Evolutionary conservation across 306 rosid species (phyloP), one percentile per base, ranked within the genome.

Genomic region (Glycine tomentella): DNA sequence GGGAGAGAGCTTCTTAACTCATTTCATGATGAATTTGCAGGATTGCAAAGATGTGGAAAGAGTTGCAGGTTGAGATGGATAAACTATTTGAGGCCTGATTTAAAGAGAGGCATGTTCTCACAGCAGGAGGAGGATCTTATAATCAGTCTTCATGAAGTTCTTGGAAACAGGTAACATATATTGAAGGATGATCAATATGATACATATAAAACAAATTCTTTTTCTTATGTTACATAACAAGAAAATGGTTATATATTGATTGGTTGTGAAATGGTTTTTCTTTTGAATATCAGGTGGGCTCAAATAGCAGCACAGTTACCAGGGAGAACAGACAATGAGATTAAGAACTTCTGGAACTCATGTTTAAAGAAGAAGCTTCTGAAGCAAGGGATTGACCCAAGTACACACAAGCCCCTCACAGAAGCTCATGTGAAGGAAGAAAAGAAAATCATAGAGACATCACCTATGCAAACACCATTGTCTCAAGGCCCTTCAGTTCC

Each of bases 1-100:
- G 17, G 20, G 3, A 2, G 3, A 5, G 31, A 15, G 10, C 61
- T 15, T 14, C 61, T 15, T 6, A 55, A 15, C 16, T 56, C 52
- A 5, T 10, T 82, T 81, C 71, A 36, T 69, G 65, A 53, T 25
- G 31, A 25, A 25, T 65, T 76, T 84, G 33, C 81, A 95, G 99
- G 97, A 11, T 66, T 95, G 82, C 95, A 95, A 66, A 91, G 99
- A 78, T 92, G 97, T 80, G 99, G 99, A 7, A 95, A 95, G 89
- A 95, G 99, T 73, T 95, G 99, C 78, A 92, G 99, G 76, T 49
- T 95, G 88, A 88, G 98, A 84, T 95, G 98, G 98, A 95, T 95
- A 72, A 95, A 95, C 66, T 95, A 95, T 61, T 72, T 95, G 89
- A 91, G 98, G 66, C 98, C 98, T 38, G 98, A 92, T 87, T 90